These are phyloP conservation scores for Zea luxurians DNA, from an alignment of 176 grass and related monocot genomes.

Conservation along the genomic window DNA sequence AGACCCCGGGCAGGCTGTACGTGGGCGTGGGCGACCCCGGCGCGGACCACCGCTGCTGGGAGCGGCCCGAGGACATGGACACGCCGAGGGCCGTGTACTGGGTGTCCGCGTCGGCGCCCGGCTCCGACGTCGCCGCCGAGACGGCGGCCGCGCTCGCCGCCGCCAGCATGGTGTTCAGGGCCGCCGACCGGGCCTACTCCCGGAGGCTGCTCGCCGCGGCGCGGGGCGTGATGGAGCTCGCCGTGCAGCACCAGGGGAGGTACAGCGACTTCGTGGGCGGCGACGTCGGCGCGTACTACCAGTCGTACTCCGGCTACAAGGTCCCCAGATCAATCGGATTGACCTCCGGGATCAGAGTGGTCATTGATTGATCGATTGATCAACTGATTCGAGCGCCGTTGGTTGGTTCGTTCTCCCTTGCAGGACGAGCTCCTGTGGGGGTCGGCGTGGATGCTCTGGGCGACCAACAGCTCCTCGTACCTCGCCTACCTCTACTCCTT, in stretches of 20 bases:
- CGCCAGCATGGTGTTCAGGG: conserved; percentile 42
- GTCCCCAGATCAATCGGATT: background rate
- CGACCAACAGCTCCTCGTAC: conserved; percentile 68
- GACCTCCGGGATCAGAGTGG: background rate
- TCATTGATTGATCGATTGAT: background rate
- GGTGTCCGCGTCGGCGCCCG: conserved; percentile 55
- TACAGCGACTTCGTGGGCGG: conserved; percentile 65
- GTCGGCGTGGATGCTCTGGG: conserved; percentile 73
- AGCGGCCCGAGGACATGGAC: conserved; percentile 89
- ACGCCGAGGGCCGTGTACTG: conserved; percentile 67
- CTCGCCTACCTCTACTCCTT: conserved; percentile 49
- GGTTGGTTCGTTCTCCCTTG: background rate
- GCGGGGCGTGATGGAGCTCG: conserved; percentile 54
- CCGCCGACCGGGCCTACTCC: conserved; percentile 46
- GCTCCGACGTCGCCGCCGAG: conserved; percentile 75
- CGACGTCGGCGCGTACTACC: conserved; percentile 57
- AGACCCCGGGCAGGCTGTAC: conserved; percentile 58
- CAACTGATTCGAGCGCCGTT: background rate
- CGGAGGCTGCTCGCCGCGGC: conserved; percentile 45
- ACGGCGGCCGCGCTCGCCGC: conserved; percentile 80
- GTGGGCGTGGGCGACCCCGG: conserved; percentile 82
- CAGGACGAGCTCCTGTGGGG: conserved; percentile 87
- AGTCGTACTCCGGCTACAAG: conserved; percentile 77
- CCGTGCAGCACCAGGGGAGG: conserved; percentile 49
- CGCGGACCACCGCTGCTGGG: conserved; percentile 82